Conservation (phyloP, 306 rosid species). For the Cyclanthera cordifolia region DNA sequence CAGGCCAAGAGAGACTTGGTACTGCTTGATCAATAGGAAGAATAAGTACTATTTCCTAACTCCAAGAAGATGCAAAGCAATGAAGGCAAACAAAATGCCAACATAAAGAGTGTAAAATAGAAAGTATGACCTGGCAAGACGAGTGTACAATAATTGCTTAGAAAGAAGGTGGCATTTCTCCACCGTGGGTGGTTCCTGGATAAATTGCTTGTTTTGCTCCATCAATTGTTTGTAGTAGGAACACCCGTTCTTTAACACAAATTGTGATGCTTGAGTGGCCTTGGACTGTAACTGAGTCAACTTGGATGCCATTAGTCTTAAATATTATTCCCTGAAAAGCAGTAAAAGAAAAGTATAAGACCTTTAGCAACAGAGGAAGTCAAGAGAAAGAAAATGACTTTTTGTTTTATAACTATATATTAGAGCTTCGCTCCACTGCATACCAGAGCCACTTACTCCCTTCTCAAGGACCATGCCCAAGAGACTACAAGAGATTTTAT, state of each 20-base stretch:
- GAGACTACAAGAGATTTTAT: no score
- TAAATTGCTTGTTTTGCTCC: conserved; percentile 81
- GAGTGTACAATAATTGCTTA: conserved; percentile 74
- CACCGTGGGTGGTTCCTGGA: conserved; percentile 78
- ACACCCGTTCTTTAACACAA: conserved; percentile 45
- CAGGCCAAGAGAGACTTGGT: not conserved
- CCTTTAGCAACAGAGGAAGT: not conserved
- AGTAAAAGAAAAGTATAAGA: not conserved
- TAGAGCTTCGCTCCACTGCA: no score
- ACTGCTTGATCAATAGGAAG: not conserved
- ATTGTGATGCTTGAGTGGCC: conserved; percentile 71
- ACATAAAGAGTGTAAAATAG: conserved; percentile 3
- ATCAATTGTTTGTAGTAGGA: conserved; percentile 60
- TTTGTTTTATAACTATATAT: no score
- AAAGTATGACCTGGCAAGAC: conserved; percentile 73
- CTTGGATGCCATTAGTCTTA: conserved; percentile 54
- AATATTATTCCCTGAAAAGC: conserved; percentile 12
- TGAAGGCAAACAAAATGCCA: not conserved
- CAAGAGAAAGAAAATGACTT: no score
- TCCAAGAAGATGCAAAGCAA: not conserved
- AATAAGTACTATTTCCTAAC: no score
- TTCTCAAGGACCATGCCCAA: no score
- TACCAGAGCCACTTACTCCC: no score
- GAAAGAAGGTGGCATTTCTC: conserved; percentile 75
- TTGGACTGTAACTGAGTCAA: conserved; percentile 61